Evolutionary conservation across 2,329 filamentous ascomycete species (phyloP).

Genomic region (Graphilbum fragrans): DNA sequence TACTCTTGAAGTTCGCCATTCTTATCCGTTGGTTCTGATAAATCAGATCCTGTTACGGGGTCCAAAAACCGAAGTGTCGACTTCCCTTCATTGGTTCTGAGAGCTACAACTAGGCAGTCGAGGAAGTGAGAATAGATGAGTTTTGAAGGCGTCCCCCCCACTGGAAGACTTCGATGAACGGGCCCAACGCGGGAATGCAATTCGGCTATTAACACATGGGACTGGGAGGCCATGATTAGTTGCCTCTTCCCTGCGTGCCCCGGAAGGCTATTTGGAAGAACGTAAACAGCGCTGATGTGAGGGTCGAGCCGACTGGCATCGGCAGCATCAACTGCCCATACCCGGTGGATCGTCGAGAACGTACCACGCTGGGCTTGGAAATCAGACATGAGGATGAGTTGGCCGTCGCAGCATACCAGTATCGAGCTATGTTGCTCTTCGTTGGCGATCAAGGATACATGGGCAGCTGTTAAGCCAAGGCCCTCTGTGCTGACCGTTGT

Average conservation of each 20-base stretch:
- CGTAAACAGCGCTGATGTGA: conserved; percentile 33
- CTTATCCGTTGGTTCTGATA: conserved; percentile 34
- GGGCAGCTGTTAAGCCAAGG: conserved; percentile 14
- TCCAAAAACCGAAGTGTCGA: conserved; percentile 45
- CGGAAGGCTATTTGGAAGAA: conserved; percentile 26
- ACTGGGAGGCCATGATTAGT: conserved; percentile 36
- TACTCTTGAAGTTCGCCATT: conserved; percentile 29
- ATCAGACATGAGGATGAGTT: conserved; percentile 28
- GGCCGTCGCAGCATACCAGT: conserved; percentile 36
- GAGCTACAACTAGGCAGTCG: conserved; percentile 40
- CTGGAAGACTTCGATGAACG: conserved; percentile 35
- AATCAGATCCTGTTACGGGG: conserved; percentile 36
- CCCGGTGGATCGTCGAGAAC: conserved; percentile 28
- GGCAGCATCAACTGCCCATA: conserved; percentile 40
- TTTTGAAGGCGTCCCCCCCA: conserved; percentile 35
- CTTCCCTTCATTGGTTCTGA: conserved; percentile 24
- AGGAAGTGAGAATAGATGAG: conserved; percentile 43
- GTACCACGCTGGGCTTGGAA: conserved; percentile 15
- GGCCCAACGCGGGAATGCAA: conserved; percentile 31
- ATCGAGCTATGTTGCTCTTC: conserved; percentile 15
- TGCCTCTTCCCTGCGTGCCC: conserved; percentile 25
- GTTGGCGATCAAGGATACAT: conserved; percentile 11
- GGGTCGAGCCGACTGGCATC: conserved; percentile 33
- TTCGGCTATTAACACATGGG: conserved; percentile 39
- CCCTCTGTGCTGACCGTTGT: conserved; percentile 13